Base-by-base conservation (phyloP, 2,329 filamentous ascomycete species). In the Diaporthe sp. region DNA sequence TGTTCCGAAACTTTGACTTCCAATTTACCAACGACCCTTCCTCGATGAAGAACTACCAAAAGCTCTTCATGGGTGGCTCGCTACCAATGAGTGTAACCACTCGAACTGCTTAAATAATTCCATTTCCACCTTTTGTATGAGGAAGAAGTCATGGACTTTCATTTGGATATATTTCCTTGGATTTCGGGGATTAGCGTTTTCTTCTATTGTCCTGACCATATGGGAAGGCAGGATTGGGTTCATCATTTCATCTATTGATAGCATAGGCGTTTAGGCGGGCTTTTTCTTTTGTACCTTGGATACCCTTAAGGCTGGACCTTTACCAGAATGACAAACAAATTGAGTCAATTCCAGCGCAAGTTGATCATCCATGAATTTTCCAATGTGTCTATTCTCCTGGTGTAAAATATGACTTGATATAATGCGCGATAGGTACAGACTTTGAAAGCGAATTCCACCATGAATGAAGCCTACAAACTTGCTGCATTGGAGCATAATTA, bases 1-100 rank as follows among this genome's bases (percentile, higher is more conserved):
- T 73, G 34, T 73, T 73, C 9, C 60, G 71, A 20, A 73, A 73
- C 34, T 73, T 73, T 15, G 58, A 73, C 10, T 55, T 73, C 10
- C 58, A 57, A 13, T 63, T 65, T 13, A 22, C 47, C 25, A 31
- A 73, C 1, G 9, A 53, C 2, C 71, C 47, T 17, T n/a, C 58
- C 15, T 73, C 71, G n/a, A 22, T 42, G 15, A 73, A 55, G 25
- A 73, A 65, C 15, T 53, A 65, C n/a, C 25, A 47, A 31, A 44
- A 65, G 6, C n/a, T 63, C 25, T 73, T 73, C 58, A 39, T 65
- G 34, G 17, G 15, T 25, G 71, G 71, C 12, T 65, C 71, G 15
- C 51, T 65, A 9, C 58, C 71, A 2, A 73, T 73, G 71, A 73
- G 47, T n/a, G 58, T 73, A 2, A 73, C 58, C 8, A 44, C 4